A percentile compares a stretch with the other conserved stretches of the same genome.
phyloP scores from a whole-genome alignment of 768 basidiomycete species.

The Boletus huronensis region DNA sequence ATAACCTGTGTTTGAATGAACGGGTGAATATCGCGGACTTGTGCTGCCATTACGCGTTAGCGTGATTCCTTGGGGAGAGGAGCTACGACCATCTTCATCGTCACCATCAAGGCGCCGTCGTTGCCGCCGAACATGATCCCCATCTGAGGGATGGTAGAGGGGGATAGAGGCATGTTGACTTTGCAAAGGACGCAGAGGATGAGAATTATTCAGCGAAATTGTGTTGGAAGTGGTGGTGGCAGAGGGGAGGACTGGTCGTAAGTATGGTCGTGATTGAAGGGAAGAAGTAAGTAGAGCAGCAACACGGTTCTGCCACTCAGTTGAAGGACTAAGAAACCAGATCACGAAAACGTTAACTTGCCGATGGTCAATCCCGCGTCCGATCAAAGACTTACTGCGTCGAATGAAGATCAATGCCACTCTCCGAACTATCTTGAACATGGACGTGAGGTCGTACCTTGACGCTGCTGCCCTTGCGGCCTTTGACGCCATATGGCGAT shows the following conservation, averaged over 20 bases:
- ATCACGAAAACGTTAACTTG: constrained; percentile 2
- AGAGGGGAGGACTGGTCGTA: background rate
- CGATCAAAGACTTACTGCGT: constrained; percentile 51
- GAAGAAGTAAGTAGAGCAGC: constrained; percentile 23
- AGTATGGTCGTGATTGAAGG: constrained; percentile 11
- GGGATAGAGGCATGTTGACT: constrained; percentile 14
- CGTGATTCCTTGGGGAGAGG: constrained; percentile 7
- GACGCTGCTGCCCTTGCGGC: constrained; percentile 48
- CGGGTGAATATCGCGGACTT: constrained; percentile 19
- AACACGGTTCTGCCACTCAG: constrained; percentile 81
- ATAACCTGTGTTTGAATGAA: constrained; percentile 7
- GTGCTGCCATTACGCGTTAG: constrained; percentile 14
- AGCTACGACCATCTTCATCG: background rate
- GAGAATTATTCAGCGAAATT: constrained; percentile 15
- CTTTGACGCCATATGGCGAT: constrained; percentile 73
- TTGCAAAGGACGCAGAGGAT: constrained; percentile 1
- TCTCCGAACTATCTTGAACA: constrained; percentile 15
- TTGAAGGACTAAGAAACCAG: constrained; percentile 55
- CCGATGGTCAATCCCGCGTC: background rate
- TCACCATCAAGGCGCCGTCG: constrained; percentile 43
- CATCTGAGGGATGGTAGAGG: constrained; percentile 10
- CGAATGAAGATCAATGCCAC: constrained; percentile 44
- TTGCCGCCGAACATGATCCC: constrained; percentile 42
- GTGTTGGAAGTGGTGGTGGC: background rate
- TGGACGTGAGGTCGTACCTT: constrained; percentile 26